These are phyloP conservation scores for Vaccinium corymbosum DNA, from an alignment of 148 eudicot genomes.

Conservation along the genomic window DNA sequence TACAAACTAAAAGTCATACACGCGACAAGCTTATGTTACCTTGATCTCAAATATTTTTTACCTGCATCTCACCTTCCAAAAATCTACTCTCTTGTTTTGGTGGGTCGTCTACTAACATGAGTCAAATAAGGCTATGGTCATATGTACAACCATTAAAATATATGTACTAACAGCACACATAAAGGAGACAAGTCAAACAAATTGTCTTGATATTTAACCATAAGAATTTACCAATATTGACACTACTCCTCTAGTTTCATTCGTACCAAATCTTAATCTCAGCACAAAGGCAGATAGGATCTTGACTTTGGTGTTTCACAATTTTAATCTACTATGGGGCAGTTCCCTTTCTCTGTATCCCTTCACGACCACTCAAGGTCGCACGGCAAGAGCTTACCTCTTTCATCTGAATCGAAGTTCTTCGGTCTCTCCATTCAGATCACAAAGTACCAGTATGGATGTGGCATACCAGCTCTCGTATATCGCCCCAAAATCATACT, in stretches of 20 bases:
- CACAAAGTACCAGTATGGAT: too few species aligned
- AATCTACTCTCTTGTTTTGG: background rate
- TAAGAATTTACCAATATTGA: background rate
- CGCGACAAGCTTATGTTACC: background rate
- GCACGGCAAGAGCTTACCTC: background rate
- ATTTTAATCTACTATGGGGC: background rate
- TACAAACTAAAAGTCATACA: background rate
- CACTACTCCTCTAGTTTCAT: background rate
- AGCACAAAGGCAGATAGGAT: background rate
- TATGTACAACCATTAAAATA: background rate
- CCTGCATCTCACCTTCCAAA: background rate
- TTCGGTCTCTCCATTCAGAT: background rate
- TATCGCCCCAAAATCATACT: background rate
- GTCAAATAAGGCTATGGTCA: background rate
- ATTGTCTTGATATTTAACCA: background rate
- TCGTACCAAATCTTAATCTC: background rate
- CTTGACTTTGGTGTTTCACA: background rate
- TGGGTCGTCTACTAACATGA: background rate
- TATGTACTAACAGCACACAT: background rate
- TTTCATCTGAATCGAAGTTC: background rate
- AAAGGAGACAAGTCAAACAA: slow-evolving; percentile 6
- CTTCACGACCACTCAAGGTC: background rate
- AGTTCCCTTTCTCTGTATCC: background rate
- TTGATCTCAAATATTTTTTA: background rate
- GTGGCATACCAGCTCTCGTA: background rate